Evolutionary conservation across 2,329 filamentous ascomycete species (phyloP), one percentile per base, ranked within the genome.

Genomic region (Aspergillus niger): DNA sequence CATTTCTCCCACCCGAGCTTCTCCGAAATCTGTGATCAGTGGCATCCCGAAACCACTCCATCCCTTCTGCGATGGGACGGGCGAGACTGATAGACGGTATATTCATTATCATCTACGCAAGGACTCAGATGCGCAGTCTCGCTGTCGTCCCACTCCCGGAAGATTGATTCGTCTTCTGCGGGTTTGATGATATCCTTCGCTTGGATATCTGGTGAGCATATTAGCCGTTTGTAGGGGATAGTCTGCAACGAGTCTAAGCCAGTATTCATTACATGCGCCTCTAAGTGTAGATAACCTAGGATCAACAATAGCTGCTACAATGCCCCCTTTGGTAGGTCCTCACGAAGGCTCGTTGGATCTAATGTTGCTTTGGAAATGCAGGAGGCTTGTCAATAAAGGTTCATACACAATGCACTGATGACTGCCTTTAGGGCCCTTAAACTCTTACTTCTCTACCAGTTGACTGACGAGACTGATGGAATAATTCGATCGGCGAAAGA

Each of bases 21-120:
- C 62, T 3, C 71, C 70, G 59, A 74, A 70, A 52, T 72, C 70
- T 24, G 65, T 68, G 3, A 73, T 58, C 15, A 69, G 57, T 5
- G 69, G 69, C 54, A 60, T 60, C 5, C 65, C 64, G 17, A 53
- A 63, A 24, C 36, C 43, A 17, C 24, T 61, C 54, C 50, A 58
- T 28, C 59, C 59, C 32, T 62, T 62, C 11, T 58, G 39, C 50
- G 44, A 47, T 15, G 50, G 8, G 67, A 52, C 8, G 10, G 54
- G 30, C 65, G 64, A 22, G 63, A 64, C 8, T 39, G 22, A 49
- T 73, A 72, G 55, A 70, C 69, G 17, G 54, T 68, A 39, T 65
- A 60, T 8, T 66, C 62, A 8, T 64, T 66, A 53, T 66, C 41
- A 24, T 67, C 47, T 50, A 74, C 74, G 5, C 65, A 53, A 8